Conservation (phyloP, 1,284 basidiomycete genomes). For the Pisolithus thermaeus region DNA sequence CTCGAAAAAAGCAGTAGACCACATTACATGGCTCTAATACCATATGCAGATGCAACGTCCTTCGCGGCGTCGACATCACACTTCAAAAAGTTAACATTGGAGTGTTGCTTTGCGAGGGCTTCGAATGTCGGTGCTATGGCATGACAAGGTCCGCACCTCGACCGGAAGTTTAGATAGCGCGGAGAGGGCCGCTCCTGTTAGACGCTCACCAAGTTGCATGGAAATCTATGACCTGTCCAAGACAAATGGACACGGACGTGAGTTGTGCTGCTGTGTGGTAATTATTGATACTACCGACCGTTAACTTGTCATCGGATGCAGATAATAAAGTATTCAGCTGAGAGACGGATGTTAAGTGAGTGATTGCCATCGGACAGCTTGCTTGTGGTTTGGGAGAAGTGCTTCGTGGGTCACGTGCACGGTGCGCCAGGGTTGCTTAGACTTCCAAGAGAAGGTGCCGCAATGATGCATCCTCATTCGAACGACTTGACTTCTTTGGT, state of each 20-base stretch:
- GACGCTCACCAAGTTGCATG: slow-evolving; percentile 64
- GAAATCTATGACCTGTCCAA: slow-evolving; percentile 70
- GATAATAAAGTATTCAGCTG: slow-evolving; percentile 58
- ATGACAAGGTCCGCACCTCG: slow-evolving; percentile 79
- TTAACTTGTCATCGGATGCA: slow-evolving; percentile 57
- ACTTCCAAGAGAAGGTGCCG: no score
- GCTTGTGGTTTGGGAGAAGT: background rate
- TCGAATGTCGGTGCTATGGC: slow-evolving; percentile 71
- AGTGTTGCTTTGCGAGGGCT: slow-evolving; percentile 58
- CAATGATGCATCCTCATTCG: no score
- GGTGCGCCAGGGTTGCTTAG: no score
- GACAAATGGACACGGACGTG: background rate
- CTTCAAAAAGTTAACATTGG: slow-evolving; percentile 70
- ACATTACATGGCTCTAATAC: slow-evolving; percentile 61
- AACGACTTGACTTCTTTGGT: no score
- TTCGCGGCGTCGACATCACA: slow-evolving; percentile 69
- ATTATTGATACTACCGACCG: slow-evolving; percentile 36
- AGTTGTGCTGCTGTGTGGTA: background rate
- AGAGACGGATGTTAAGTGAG: slow-evolving; percentile 53
- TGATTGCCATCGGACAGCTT: slow-evolving; percentile 45
- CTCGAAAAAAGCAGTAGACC: background rate
- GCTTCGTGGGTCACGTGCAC: no score
- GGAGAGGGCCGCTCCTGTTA: background rate
- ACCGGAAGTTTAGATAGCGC: slow-evolving; percentile 9
- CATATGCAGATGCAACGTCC: slow-evolving; percentile 59